Evolutionary conservation across 768 basidiomycete species (phyloP).

Genomic region (Lanmaoa rubissima): DNA sequence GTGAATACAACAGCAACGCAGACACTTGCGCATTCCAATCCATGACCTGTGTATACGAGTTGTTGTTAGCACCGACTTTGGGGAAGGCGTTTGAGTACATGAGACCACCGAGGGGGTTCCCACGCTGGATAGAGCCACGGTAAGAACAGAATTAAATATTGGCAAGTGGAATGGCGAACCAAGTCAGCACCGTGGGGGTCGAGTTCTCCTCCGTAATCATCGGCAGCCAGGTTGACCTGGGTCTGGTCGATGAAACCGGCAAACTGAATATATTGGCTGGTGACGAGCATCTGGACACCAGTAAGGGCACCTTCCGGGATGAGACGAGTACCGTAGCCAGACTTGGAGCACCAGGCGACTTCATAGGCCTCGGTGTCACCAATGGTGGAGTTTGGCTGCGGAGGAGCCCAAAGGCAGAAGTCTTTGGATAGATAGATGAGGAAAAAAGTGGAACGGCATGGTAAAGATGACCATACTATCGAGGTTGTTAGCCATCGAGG

Average conservation of each 20-base stretch:
- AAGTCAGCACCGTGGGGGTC: conserved; percentile 74
- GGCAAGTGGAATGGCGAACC: conserved; percentile 30
- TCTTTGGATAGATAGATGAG: conserved; percentile 45
- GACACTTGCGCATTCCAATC: conserved; percentile 63
- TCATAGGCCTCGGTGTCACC: conserved; percentile 64
- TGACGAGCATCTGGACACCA: conserved; percentile 64
- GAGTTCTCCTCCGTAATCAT: conserved; percentile 74
- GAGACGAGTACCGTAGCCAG: conserved; percentile 63
- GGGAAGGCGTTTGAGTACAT: conserved; percentile 62
- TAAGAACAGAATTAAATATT: conserved; percentile 15
- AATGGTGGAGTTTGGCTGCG: conserved; percentile 47
- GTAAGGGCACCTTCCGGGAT: conserved; percentile 62
- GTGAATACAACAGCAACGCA: background rate
- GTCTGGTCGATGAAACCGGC: conserved; percentile 67
- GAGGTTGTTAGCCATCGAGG: conserved; percentile 57
- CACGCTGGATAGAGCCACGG: conserved; percentile 44
- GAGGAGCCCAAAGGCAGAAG: conserved; percentile 69
- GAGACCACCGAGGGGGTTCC: conserved; percentile 78
- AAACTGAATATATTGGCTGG: conserved; percentile 55
- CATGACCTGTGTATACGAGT: conserved; percentile 48
- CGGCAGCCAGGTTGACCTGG: conserved; percentile 45
- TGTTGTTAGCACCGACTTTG: conserved; percentile 36
- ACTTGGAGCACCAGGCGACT: conserved; percentile 73
- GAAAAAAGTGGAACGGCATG: background rate
- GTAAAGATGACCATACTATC: conserved; percentile 26